Conservation (phyloP, 352 stramenopile genomes). For the Globisporangium parvum region DNA sequence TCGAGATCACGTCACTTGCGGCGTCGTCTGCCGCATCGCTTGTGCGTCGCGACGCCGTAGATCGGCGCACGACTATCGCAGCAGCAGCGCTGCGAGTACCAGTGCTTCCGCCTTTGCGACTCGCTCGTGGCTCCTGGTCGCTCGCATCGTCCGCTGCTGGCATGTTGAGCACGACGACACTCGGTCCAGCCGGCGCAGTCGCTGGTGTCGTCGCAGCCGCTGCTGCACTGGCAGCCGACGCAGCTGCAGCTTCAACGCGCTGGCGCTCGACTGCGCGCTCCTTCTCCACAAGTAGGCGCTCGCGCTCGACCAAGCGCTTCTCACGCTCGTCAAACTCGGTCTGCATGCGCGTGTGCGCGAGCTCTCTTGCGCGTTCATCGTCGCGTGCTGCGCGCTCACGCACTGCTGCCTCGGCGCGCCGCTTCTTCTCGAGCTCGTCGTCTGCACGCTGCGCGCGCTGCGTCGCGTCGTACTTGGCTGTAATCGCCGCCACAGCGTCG, state of each 20-base stretch:
- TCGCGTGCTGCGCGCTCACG: conserved; percentile 37
- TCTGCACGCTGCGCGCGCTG: conserved; percentile 27
- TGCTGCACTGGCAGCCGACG: conserved; percentile 6
- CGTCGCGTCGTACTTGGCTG: conserved; percentile 42
- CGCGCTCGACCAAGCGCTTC: conserved; percentile 38
- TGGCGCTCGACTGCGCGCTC: conserved; percentile 30
- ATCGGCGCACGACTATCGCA: too few species aligned
- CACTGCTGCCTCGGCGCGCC: conserved; percentile 19
- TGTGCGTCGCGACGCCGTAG: too few species aligned
- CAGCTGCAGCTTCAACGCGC: conserved; percentile 12
- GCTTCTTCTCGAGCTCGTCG: conserved; percentile 27
- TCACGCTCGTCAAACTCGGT: conserved; percentile 55
- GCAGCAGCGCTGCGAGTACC: neutral
- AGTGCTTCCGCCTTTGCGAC: conserved; percentile 9
- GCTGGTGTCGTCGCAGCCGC: neutral
- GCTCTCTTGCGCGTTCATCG: conserved; percentile 27
- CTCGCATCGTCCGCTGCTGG: conserved; percentile 30
- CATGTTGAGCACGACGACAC: conserved; percentile 59
- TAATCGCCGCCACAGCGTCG: conserved; percentile 36
- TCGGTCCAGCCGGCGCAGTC: conserved; percentile 17
- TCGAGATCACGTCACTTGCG: conserved; percentile 23
- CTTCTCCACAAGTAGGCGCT: conserved; percentile 36
- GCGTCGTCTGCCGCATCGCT: too few species aligned
- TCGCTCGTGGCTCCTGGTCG: conserved; percentile 12
- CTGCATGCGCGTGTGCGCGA: conserved; percentile 29